Evolutionary conservation across 352 stramenopile genomes (phyloP).

Genomic region (Phytophthora kernoviae): DNA sequence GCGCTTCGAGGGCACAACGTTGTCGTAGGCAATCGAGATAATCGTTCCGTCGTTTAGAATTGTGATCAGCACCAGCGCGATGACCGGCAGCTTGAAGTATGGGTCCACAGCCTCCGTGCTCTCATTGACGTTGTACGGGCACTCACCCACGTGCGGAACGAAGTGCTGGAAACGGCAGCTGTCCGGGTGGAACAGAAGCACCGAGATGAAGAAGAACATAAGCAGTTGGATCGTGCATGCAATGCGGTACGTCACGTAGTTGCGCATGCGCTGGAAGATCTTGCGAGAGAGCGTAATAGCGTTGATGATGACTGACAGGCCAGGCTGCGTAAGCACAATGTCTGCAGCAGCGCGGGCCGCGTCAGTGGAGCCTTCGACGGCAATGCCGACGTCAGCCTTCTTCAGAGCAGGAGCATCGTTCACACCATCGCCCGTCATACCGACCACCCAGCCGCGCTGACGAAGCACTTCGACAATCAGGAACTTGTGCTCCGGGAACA

Average conservation of each 20-base stretch:
- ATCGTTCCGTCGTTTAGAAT: conserved; percentile 95
- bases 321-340: conserved; percentile 94
- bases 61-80: conserved; percentile 94
- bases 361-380: conserved; percentile 86
- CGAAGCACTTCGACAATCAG: conserved; percentile 89
- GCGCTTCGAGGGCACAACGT: conserved; percentile 70
- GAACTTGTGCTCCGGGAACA: conserved; percentile 94
- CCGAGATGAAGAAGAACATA: conserved; percentile 94
- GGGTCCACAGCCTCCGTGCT: conserved; percentile 55
- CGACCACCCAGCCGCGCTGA: conserved; percentile 73
- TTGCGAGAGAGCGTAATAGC: conserved; percentile 90
- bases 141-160: conserved; percentile 50
- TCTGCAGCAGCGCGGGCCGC: conserved; percentile 91
- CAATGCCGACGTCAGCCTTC: conserved; percentile 77
- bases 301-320: conserved; percentile 92
- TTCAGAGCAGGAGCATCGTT: conserved; percentile 74
- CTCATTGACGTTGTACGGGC: conserved; percentile 54
- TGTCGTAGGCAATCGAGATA: conserved; percentile 91
- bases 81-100: conserved; percentile 93
- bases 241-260: conserved; percentile 95
- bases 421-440: conserved; percentile 82
- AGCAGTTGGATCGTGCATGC: conserved; percentile 92
- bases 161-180: conserved; percentile 80
- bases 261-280: conserved; percentile 95
- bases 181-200: conserved; percentile 88